Percentiles rank a stretch among this genome's conserved stretches.
phyloP scores from a whole-genome alignment of 108 stramenopile genomes.

The Cyclotella kingstonii region DNA sequence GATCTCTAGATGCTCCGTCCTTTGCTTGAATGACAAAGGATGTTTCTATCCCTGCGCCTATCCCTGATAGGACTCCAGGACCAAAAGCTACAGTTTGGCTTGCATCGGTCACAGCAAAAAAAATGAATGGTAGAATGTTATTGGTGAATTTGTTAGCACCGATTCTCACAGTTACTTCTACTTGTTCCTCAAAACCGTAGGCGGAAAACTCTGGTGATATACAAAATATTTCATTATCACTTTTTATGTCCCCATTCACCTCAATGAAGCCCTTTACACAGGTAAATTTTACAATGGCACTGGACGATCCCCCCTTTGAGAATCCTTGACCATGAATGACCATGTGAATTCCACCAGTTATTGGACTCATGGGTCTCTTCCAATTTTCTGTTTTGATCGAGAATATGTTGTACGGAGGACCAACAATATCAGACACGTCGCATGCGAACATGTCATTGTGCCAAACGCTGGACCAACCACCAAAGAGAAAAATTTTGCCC shows the following conservation, averaged over 20 bases:
- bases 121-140: conserved; percentile 50
- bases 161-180: conserved; percentile 59
- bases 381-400: conserved; percentile 20
- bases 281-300: conserved; percentile 18
- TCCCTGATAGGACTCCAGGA: conserved; percentile 63
- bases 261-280: conserved; percentile 66
- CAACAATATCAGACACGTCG: conserved; percentile 67
- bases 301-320: conserved; percentile 17
- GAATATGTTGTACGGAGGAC: conserved; percentile 74
- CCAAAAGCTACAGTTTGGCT: conserved; percentile 70
- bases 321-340: conserved; percentile 64
- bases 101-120: conserved; percentile 72
- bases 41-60: conserved; percentile 29
- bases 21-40: conserved; percentile 70
- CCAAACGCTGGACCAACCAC: conserved; percentile 82
- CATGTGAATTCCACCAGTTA: conserved; percentile 62
- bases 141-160: conserved; percentile 69
- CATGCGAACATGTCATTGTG: conserved; percentile 61
- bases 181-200: conserved; percentile 54
- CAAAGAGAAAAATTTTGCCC: conserved; percentile 63
- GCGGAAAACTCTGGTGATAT: conserved; percentile 63
- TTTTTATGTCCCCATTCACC: conserved; percentile 45
- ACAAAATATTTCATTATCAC: conserved; percentile 51
- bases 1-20: conserved; percentile 52
- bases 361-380: conserved; percentile 54